phyloP scores from a whole-genome alignment of 768 basidiomycete genomes.

The Termitomyces sp. region DNA sequence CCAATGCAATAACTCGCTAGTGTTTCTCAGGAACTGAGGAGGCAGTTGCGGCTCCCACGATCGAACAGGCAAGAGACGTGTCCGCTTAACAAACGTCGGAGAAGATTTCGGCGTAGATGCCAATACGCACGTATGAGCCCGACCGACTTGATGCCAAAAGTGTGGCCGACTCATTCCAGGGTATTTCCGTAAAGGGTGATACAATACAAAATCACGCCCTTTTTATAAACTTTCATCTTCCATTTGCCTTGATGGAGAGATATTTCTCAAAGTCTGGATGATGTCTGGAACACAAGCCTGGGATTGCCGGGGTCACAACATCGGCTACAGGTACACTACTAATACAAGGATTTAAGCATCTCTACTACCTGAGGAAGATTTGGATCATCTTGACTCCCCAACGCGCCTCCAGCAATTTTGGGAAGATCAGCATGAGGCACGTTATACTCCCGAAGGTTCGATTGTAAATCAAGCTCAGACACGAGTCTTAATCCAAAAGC shows the following conservation, averaged over 20 bases:
- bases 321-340: constrained; percentile 1
- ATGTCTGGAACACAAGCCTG: constrained; percentile 9
- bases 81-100: constrained; percentile 3
- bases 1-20: constrained; percentile 1
- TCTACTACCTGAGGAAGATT: constrained; percentile 35
- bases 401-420: constrained; percentile 43
- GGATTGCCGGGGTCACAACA: background rate
- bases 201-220: constrained; percentile 1
- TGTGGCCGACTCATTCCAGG: constrained; percentile 14
- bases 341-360: constrained; percentile 43
- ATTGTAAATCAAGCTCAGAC: constrained; percentile 48
- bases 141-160: constrained; percentile 15
- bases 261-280: background rate
- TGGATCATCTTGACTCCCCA: constrained; percentile 37
- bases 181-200: constrained; percentile 9
- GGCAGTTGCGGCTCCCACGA: constrained; percentile 9
- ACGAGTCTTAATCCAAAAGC: constrained; percentile 44
- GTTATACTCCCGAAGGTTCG: constrained; percentile 52
- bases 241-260: background rate
- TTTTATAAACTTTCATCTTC: constrained; percentile 9
- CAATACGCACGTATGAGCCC: constrained; percentile 5
- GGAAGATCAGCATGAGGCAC: constrained; percentile 53
- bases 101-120: constrained; percentile 1
- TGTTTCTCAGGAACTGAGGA: constrained; percentile 2
- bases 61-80: constrained; percentile 10